phyloP scores from a whole-genome alignment of 78 protist genomes.

The Creolimax fragrantissima region DNA sequence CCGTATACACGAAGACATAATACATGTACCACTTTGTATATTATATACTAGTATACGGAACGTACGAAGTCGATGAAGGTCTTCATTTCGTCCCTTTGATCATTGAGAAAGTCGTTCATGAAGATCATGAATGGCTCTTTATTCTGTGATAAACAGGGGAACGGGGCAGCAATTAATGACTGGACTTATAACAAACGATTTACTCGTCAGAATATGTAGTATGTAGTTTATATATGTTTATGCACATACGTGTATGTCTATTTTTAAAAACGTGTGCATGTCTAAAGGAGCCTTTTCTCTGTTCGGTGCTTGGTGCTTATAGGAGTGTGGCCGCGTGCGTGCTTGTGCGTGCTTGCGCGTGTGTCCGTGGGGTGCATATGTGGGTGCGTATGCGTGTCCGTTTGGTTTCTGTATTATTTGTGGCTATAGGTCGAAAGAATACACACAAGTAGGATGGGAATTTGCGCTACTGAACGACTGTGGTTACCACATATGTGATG shows the following conservation, averaged over 20 bases:
- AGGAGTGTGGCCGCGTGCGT: too few relatives aligned
- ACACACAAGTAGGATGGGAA: too few relatives aligned
- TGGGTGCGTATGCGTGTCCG: too few relatives aligned
- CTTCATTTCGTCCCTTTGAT: not conserved
- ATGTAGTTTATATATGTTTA: not conserved
- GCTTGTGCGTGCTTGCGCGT: too few relatives aligned
- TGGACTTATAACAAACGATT: not conserved
- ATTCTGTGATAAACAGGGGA: not conserved
- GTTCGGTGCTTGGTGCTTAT: too few relatives aligned
- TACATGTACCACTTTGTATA: too few relatives aligned
- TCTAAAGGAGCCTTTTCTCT: not conserved
- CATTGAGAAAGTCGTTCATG: not conserved
- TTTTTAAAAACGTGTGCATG: not conserved
- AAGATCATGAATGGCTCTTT: not conserved
- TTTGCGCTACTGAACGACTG: too few relatives aligned
- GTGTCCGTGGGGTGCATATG: too few relatives aligned
- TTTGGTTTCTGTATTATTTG: too few relatives aligned
- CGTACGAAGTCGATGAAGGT: not conserved
- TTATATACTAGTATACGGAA: too few relatives aligned
- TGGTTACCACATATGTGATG: not conserved
- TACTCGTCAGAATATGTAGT: not conserved
- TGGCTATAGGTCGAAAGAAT: too few relatives aligned
- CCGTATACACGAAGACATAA: too few relatives aligned
- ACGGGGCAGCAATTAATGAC: not conserved
- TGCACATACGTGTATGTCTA: not conserved